Evolutionary conservation across 2,329 filamentous ascomycete species (phyloP), one percentile per base, ranked within the genome.

Genomic region (Aspergillus brunneoviolaceus): DNA sequence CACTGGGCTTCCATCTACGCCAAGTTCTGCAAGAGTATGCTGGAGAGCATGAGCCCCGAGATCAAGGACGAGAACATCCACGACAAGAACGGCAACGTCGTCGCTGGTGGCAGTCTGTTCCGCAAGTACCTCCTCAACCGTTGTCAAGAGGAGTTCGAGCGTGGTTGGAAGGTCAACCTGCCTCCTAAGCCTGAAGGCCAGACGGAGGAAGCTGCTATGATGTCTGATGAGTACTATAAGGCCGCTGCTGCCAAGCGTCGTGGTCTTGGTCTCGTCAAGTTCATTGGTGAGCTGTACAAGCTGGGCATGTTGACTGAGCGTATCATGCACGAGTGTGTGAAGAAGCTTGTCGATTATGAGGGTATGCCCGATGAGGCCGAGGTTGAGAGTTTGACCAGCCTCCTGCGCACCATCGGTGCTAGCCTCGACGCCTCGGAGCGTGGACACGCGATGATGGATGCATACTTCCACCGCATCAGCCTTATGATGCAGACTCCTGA

Each of bases 1-100:
- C 94, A 98, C 81, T 99, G 95, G 94, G 94, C 94, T 57, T 91
- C 91, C 21, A 98, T 98, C 91, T 99, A 99, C 74, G 95, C 95
- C 74, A 95, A 93, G 78, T 99, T 99, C 86, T 96, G 92, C 82
- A 93, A 94, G 83, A 88, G 90, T 66, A 98, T 98, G 95, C 83
- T 98, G 62, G 90, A 96, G 76, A 93, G 86, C 63, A 98, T 97
- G 91, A 96, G 91, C 78, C 80, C 90, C 23, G 94, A 97, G 51
- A 96, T 99, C 74, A 92, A 92, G 70, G 95, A 99, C 70, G 93
- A 97, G 80, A 94, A 88, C 63, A 96, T 99, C 77, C 88, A 87
- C 67, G 95, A 99, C 81, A 96, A 92, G 84, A 86, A 85, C 63
- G 92, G 91, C 69, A 89, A 93, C 60, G 87, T 96, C 59, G 93